A percentile compares a stretch with the other conserved stretches of the same genome.
Evolutionary conservation across 2,329 filamentous ascomycete genomes (phyloP).

Genomic region (Pseudogymnoascus sp.): DNA sequence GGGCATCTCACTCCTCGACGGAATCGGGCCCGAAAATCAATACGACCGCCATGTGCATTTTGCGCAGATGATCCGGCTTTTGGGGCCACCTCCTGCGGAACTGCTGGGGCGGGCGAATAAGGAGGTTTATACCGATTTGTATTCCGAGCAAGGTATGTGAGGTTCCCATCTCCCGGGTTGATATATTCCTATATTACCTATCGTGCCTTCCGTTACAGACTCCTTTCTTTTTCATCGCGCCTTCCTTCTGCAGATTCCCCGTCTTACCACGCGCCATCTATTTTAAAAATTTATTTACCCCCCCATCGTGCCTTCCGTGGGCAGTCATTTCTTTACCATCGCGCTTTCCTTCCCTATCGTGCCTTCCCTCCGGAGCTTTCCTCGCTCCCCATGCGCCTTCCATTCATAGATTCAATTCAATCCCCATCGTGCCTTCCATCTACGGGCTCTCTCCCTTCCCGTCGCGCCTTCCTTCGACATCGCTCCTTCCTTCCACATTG

Average conservation of each 20-base stretch:
- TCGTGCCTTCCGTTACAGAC: too few species aligned
- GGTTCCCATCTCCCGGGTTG: too few species aligned
- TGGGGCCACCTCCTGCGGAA: conserved; percentile 31
- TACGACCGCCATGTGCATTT: conserved; percentile 33
- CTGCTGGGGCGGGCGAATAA: conserved; percentile 25
- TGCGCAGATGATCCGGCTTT: conserved; percentile 34
- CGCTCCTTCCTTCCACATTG: too few species aligned
- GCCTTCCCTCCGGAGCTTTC: not conserved
- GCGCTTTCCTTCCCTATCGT: too few species aligned
- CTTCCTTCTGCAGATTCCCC: too few species aligned
- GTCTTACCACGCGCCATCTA: too few species aligned
- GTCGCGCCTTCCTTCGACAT: not conserved
- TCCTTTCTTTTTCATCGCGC: too few species aligned
- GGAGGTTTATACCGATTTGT: not conserved
- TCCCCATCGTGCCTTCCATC: not conserved
- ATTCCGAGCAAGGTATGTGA: not conserved
- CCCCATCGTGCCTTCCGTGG: not conserved
- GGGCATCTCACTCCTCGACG: conserved; percentile 10
- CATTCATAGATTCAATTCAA: not conserved
- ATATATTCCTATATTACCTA: too few species aligned
- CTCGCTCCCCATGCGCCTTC: not conserved
- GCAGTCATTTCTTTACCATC: not conserved
- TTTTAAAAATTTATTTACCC: too few species aligned
- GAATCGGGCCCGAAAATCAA: conserved; percentile 4
- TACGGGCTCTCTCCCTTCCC: not conserved